phyloP scores from a whole-genome alignment of 208 protist species.

The Herpetomonas muscarum region DNA sequence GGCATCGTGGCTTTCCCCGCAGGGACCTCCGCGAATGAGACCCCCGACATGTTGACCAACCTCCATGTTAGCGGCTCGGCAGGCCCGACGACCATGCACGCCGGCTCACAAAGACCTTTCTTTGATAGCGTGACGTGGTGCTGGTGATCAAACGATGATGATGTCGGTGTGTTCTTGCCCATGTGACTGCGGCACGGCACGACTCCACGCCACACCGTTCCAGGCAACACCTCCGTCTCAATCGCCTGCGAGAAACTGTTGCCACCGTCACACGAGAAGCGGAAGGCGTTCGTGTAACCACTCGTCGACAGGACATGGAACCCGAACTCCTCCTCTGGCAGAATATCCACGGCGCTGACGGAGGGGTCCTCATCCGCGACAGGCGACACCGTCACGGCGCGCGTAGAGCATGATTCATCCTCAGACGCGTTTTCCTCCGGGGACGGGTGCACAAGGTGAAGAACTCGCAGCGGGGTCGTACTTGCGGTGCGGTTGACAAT shows the following conservation, averaged over 20 bases:
- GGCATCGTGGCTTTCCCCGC: not conserved
- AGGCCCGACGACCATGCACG: not conserved
- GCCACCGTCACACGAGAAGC: not conserved
- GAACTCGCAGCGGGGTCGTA: too few relatives aligned
- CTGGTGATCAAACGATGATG: not conserved
- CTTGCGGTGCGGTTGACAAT: too few relatives aligned
- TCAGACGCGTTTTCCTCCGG: too few relatives aligned
- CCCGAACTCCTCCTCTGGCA: not conserved
- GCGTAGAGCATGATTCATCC: too few relatives aligned
- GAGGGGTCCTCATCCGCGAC: not conserved
- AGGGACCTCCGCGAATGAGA: not conserved
- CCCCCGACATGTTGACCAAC: not conserved
- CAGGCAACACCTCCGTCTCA: not conserved
- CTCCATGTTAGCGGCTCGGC: not conserved
- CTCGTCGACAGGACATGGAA: not conserved
- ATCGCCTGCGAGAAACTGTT: not conserved
- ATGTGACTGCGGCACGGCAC: not conserved
- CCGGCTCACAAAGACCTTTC: not conserved
- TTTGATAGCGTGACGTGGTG: not conserved
- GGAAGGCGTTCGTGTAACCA: not conserved
- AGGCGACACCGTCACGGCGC: too few relatives aligned
- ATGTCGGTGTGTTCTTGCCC: not conserved
- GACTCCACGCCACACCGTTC: not conserved
- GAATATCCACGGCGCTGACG: not conserved
- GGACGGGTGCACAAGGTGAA: too few relatives aligned